Evolutionary conservation across 108 stramenopile genomes (phyloP).

Genomic region (Schizochytrium sp.): DNA sequence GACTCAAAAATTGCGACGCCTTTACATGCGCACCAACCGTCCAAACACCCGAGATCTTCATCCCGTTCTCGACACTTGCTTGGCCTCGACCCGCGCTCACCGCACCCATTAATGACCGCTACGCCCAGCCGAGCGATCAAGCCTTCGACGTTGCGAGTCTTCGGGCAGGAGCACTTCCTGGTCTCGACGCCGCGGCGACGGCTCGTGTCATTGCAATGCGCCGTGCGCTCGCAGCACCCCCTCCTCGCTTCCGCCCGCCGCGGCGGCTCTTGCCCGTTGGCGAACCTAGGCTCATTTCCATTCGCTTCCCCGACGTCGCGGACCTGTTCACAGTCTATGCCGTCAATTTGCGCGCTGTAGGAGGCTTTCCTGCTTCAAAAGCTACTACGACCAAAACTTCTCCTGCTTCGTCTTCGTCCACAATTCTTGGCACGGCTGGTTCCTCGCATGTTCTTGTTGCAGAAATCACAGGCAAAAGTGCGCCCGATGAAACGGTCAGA

Average conservation of each 20-base stretch:
- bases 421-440: no score
- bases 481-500: no score
- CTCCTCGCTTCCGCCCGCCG: not conserved
- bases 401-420: no score
- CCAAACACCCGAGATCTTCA: not conserved
- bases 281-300: not conserved
- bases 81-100: not conserved
- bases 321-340: not conserved
- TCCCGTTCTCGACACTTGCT: not conserved
- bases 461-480: no score
- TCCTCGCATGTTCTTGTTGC: no score
- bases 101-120: no score
- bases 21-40: not conserved
- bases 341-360: not conserved
- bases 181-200: not conserved
- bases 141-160: not conserved
- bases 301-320: not conserved
- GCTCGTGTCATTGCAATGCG: not conserved
- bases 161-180: not conserved
- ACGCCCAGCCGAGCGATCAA: no score
- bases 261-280: not conserved
- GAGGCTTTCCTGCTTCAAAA: no score
- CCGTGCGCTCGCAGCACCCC: not conserved
- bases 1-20: no score
- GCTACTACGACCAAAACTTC: no score